Conservation (phyloP, 345 rosid genomes). For the Camelina sativa region DNA sequence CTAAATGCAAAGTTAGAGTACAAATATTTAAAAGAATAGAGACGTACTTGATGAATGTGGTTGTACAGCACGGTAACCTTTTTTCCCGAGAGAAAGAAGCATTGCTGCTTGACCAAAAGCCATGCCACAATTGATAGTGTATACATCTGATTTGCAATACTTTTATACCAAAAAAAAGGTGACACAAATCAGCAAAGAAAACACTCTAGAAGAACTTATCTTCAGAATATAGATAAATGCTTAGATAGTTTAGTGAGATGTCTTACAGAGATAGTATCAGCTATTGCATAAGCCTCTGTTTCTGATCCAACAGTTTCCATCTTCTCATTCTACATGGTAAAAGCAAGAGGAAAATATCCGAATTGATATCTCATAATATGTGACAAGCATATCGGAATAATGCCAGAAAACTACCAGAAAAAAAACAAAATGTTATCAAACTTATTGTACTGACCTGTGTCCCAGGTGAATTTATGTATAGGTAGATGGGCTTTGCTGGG, state of each 20-base stretch:
- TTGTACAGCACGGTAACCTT: slow-evolving; percentile 74
- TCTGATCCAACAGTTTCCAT: slow-evolving; percentile 91
- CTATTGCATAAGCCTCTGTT: slow-evolving; percentile 91
- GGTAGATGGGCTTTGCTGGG: slow-evolving; percentile 73
- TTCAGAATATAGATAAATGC: not conserved
- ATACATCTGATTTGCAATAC: slow-evolving; percentile 72
- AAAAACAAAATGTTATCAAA: slow-evolving; percentile 14
- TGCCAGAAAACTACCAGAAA: not conserved
- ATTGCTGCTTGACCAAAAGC: slow-evolving; percentile 97
- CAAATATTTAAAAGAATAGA: slow-evolving; percentile 22
- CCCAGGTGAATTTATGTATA: slow-evolving; percentile 86
- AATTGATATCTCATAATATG: not conserved
- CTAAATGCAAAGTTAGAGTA: slow-evolving; percentile 9
- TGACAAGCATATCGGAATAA: slow-evolving; percentile 11
- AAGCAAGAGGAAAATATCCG: not conserved
- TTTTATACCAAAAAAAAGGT: slow-evolving; percentile 39
- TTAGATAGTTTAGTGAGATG: not conserved
- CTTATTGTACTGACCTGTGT: slow-evolving; percentile 63
- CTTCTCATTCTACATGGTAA: slow-evolving; percentile 67
- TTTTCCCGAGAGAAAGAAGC: slow-evolving; percentile 84
- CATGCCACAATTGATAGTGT: slow-evolving; percentile 83
- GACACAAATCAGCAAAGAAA: slow-evolving; percentile 15
- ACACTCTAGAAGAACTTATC: not conserved
- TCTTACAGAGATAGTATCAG: slow-evolving; percentile 81
- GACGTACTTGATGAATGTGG: slow-evolving; percentile 76